Percentiles rank a stretch among this genome's conserved stretches.
These are phyloP conservation scores for Selaginella tamariscina DNA, from an alignment of 75 land plant genomes.

Conservation along the genomic window DNA sequence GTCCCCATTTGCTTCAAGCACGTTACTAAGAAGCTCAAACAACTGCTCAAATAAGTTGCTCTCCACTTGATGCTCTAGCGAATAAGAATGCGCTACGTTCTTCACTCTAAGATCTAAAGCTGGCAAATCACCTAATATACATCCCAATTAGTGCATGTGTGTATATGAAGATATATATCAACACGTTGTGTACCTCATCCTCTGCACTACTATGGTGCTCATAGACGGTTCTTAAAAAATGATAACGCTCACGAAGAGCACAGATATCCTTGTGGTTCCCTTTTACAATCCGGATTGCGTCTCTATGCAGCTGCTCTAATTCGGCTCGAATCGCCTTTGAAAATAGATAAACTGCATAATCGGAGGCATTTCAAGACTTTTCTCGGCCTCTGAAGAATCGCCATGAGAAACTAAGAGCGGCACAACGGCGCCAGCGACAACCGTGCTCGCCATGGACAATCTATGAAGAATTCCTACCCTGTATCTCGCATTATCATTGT, in stretches of 20 bases:
- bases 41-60: slow-evolving; percentile 44
- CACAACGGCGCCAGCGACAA: slow-evolving; percentile 1
- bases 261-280: slow-evolving; percentile 18
- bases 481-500: too few species aligned
- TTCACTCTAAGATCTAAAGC: slow-evolving; percentile 49
- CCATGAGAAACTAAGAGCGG: neutral
- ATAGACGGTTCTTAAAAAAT: slow-evolving; percentile 36
- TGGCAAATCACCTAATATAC: slow-evolving; percentile 50
- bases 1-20: slow-evolving; percentile 17
- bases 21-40: slow-evolving; percentile 23
- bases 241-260: slow-evolving; percentile 25
- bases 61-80: slow-evolving; percentile 46
- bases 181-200: slow-evolving; percentile 39
- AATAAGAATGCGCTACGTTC: slow-evolving; percentile 48
- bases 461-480: too few species aligned
- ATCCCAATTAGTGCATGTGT: neutral
- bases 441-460: neutral
- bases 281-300: slow-evolving; percentile 20
- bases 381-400: neutral
- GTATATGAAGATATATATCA: neutral
- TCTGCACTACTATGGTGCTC: slow-evolving; percentile 48
- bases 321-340: slow-evolving; percentile 47
- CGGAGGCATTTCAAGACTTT: slow-evolving; percentile 17
- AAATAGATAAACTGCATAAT: slow-evolving; percentile 36
- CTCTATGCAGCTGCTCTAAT: slow-evolving; percentile 20